phyloP scores from a whole-genome alignment of 2,329 filamentous ascomycete genomes.

The Phyllosticta citriasiana region DNA sequence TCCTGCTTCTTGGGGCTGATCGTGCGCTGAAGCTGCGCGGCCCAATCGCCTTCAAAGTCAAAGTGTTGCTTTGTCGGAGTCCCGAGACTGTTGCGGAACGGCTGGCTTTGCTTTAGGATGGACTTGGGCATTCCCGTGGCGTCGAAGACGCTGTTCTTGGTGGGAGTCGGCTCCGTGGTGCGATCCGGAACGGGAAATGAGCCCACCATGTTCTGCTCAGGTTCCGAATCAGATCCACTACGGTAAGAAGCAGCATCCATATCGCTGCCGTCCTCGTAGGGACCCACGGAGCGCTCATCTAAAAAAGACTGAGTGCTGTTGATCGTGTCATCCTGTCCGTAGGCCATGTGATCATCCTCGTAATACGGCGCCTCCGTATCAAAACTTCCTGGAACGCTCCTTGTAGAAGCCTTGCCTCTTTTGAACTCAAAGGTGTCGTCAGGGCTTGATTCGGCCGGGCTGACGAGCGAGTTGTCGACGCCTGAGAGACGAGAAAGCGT shows the following conservation, averaged over 20 bases:
- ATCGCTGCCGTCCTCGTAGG: constrained; percentile 45
- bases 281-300: constrained; percentile 81
- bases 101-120: constrained; percentile 34
- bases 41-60: constrained; percentile 72
- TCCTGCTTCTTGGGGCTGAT: constrained; percentile 91
- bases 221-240: constrained; percentile 63
- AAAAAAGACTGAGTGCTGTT: constrained; percentile 65
- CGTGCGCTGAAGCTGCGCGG: constrained; percentile 84
- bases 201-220: constrained; percentile 66
- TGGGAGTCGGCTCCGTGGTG: constrained; percentile 60
- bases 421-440: constrained; percentile 50
- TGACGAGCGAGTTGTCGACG: constrained; percentile 25
- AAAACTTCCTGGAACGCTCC: constrained; percentile 71
- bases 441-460: constrained; percentile 33
- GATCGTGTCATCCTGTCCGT: constrained; percentile 22
- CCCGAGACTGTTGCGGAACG: constrained; percentile 22
- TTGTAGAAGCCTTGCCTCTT: constrained; percentile 33
- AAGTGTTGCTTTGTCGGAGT: constrained; percentile 47
- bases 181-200: constrained; percentile 64
- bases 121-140: constrained; percentile 35
- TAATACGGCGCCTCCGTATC: constrained; percentile 49
- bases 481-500: constrained; percentile 7
- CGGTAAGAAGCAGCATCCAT: constrained; percentile 52
- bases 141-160: constrained; percentile 20
- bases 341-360: constrained; percentile 43